Base-by-base conservation (phyloP, 192 early-diverging fungal genomes). In the Jimgerdemannia lactiflua region DNA sequence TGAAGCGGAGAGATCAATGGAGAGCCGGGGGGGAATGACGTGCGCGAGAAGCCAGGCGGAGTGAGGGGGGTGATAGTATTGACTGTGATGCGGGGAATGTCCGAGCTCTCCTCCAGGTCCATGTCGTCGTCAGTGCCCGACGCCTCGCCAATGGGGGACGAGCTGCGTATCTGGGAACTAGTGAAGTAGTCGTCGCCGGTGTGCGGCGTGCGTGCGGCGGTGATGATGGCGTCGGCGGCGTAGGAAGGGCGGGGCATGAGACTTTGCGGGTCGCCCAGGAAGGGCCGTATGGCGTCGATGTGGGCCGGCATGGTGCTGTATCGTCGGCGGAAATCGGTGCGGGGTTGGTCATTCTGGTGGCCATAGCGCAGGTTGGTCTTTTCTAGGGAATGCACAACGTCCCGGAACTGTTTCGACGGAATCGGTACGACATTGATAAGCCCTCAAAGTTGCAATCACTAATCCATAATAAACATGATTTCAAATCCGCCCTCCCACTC, bases 361-460 rank as follows among this genome's bases (percentile, higher is more conserved):
- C 29, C 67, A 68, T 68, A 68, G 8, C 18, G 29, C 40, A 68
- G 39, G 43, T 71, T 81, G 44, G 73, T 68, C 42, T 65, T 69
- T 69, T 80, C 73, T 17, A 83, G 69, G 42, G 82, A 80, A 39
- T 84, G 74, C 2, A 85, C 73, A 8, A 81, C 77, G 73, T 81
- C 82, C 69, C 77, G 77, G 66, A 81, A 86, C 84, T 80, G 43
- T 66, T 42, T 6, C 39, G 20, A 63, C 29, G 40, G 20, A 29
- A 29, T 29, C 29, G 29, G 29, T 29, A 29, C 29, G 29, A 29
- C 29, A 29, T 29, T 29, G 29, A 29, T 29, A 29, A 29, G 29
- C 29, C 29, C 29, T 29, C 29, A 29, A 29, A 29, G 29, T 29
- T 29, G 29, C 29, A 29, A 29, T 29, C 29, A 29, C 29, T 64